Conservation (phyloP, 2,329 filamentous ascomycete species). For the Colletotrichum siamense region DNA sequence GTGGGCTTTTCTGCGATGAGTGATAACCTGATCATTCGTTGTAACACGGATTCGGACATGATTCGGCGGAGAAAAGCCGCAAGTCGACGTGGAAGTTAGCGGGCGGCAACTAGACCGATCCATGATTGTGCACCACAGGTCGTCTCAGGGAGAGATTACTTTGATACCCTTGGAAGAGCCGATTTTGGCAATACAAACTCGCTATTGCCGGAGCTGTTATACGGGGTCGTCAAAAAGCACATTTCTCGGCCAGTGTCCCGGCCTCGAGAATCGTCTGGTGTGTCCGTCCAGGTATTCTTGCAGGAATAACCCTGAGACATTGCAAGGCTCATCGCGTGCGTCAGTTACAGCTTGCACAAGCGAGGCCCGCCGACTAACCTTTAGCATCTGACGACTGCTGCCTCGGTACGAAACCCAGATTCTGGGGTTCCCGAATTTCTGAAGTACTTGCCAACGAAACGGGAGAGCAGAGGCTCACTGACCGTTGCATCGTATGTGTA, state of each 20-base stretch:
- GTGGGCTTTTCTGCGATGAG: not conserved
- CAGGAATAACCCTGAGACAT: not conserved
- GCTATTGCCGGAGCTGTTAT: not conserved
- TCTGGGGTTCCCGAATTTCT: not conserved
- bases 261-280: not conserved
- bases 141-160: not conserved
- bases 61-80: not conserved
- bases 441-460: not conserved
- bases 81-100: not conserved
- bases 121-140: not conserved
- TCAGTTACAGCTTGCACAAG: not conserved
- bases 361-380: not conserved
- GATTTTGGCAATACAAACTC: not conserved
- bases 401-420: not conserved
- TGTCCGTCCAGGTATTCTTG: not conserved
- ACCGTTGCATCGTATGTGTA: not conserved
- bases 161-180: not conserved
- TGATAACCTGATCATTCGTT: not conserved
- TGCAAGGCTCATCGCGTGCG: not conserved
- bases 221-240: not conserved
- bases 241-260: not conserved
- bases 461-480: not conserved
- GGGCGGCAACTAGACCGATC: not conserved
- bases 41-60: not conserved
- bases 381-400: not conserved